Conservation (phyloP, 2,329 filamentous ascomycete species). For the Calonectria crousiana region DNA sequence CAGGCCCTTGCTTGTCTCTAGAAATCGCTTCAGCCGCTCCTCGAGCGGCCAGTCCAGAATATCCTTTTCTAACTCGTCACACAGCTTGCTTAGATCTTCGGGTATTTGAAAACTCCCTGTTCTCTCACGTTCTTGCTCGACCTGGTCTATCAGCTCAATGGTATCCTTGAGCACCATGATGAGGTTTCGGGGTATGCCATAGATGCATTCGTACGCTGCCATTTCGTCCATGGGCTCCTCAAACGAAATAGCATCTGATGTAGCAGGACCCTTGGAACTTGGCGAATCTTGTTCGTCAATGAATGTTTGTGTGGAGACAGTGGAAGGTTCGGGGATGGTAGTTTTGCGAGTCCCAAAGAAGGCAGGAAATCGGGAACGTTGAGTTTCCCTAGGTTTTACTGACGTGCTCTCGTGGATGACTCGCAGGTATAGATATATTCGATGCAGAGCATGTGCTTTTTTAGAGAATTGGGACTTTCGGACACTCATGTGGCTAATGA, state of each 20-base stretch:
- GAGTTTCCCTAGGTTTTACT: neutral
- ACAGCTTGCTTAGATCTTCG: neutral
- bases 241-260: neutral
- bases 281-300: conserved; percentile 3
- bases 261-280: neutral
- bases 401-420: conserved; percentile 42
- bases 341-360: neutral
- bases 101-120: neutral
- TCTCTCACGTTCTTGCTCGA: conserved; percentile 10
- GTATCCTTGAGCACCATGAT: conserved; percentile 22
- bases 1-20: conserved; percentile 13
- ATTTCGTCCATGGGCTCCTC: conserved; percentile 7
- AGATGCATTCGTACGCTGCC: conserved; percentile 28
- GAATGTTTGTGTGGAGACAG: neutral
- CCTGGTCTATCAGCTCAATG: conserved; percentile 24
- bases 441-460: conserved; percentile 35
- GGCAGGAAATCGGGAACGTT: conserved; percentile 7
- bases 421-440: conserved; percentile 41
- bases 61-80: conserved; percentile 23
- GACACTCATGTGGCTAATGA: conserved; percentile 34
- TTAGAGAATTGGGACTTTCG: conserved; percentile 32
- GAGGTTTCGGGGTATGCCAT: conserved; percentile 20
- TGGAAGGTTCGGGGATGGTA: neutral
- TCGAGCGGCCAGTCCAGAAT: conserved; percentile 26
- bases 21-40: conserved; percentile 8